Conservation (phyloP, 177 flowering plant genomes). For the Vitis hybrid region DNA sequence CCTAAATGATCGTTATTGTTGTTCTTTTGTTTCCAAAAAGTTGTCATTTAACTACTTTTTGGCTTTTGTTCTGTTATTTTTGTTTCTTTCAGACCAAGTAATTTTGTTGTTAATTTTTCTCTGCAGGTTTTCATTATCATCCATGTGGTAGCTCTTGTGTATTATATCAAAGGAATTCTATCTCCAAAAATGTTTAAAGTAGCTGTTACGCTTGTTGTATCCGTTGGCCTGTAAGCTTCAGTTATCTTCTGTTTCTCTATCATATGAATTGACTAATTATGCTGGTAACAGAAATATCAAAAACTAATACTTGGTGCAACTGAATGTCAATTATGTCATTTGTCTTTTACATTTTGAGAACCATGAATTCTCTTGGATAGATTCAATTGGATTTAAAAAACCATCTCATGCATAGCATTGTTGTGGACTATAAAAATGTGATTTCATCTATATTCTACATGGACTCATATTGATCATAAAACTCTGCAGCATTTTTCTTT, state of each 20-base stretch:
- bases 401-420: not conserved
- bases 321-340: not conserved
- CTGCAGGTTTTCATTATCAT: constrained; percentile 91
- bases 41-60: not conserved
- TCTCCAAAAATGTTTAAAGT: constrained; percentile 94
- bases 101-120: constrained; percentile 2
- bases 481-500: not conserved
- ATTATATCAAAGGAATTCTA: constrained; percentile 91
- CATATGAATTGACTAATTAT: not conserved
- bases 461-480: constrained; percentile 1
- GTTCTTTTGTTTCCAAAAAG: no score
- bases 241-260: constrained; percentile 4
- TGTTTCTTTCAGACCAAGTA: not conserved
- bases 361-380: not conserved
- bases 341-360: not conserved
- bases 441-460: not conserved
- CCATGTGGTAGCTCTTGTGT: constrained; percentile 95
- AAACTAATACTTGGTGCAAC: not conserved
- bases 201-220: constrained; percentile 88
- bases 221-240: constrained; percentile 83
- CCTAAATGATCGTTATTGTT: no score
- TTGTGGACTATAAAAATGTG: not conserved
- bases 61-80: not conserved
- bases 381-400: not conserved
- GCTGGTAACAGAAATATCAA: not conserved